phyloP scores from a whole-genome alignment of 352 stramenopile genomes.

The Phytophthora pistaciae region DNA sequence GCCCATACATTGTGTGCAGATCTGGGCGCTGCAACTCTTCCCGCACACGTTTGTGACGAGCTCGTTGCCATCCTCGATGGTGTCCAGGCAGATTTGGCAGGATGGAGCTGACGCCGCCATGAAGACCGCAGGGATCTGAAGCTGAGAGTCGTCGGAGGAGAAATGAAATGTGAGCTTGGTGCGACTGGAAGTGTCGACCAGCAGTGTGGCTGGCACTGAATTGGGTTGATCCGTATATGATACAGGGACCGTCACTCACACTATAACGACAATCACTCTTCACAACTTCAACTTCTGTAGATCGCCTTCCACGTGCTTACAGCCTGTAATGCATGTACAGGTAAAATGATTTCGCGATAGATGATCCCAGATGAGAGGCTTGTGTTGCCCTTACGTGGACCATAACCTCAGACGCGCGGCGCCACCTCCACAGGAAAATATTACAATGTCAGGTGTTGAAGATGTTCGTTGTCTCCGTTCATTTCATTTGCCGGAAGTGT shows the following conservation, averaged over 20 bases:
- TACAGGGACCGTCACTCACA: not conserved
- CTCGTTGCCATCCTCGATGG: conserved; percentile 2
- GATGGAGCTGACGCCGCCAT: conserved; percentile 15
- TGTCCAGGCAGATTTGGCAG: conserved; percentile 54
- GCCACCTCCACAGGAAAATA: too few relatives aligned
- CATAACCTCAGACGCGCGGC: too few relatives aligned
- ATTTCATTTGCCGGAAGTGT: too few relatives aligned
- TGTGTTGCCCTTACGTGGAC: too few relatives aligned
- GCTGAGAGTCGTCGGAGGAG: not conserved
- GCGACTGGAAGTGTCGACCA: too few relatives aligned
- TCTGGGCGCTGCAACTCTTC: conserved; percentile 21
- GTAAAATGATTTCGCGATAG: too few relatives aligned
- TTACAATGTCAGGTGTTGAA: too few relatives aligned
- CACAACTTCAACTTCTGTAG: not conserved
- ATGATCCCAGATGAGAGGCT: too few relatives aligned
- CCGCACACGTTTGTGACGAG: conserved; percentile 21
- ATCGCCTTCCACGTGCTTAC: too few relatives aligned
- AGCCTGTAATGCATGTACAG: not conserved
- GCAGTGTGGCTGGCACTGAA: too few relatives aligned
- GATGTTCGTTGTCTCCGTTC: too few relatives aligned
- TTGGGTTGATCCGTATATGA: not conserved
- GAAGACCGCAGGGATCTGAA: not conserved
- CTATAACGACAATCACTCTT: not conserved
- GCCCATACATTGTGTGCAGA: conserved; percentile 35
- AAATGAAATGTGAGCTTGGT: not conserved